Evolutionary conservation across 2,329 filamentous ascomycete species (phyloP).

Genomic region (Meredithiella fracta): DNA sequence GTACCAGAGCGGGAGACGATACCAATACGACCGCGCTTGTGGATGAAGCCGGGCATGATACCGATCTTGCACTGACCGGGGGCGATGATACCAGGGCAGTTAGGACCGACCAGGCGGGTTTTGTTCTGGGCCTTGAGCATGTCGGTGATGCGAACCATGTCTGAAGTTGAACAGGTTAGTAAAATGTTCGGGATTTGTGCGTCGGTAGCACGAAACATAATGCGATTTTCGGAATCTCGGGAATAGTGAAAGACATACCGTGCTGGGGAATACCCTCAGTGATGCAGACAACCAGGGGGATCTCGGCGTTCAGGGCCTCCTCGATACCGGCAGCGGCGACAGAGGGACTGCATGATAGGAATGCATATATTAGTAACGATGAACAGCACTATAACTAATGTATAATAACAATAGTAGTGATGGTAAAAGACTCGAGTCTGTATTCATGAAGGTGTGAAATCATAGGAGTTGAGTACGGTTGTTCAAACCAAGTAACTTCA

Average conservation of each 20-base stretch:
- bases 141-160: constrained; percentile 98
- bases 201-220: background rate
- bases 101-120: constrained; percentile 90
- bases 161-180: constrained; percentile 26
- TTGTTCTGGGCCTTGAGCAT: constrained; percentile 96
- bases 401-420: background rate
- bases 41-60: constrained; percentile 98
- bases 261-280: constrained; percentile 97
- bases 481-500: constrained; percentile 4
- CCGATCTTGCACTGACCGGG: constrained; percentile 98
- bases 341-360: constrained; percentile 48
- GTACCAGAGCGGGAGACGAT: constrained; percentile 98
- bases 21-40: constrained; percentile 96
- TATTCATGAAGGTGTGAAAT: no score
- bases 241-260: constrained; percentile 38
- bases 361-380: background rate
- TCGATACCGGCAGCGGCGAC: constrained; percentile 89
- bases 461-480: background rate
- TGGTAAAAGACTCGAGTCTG: no score
- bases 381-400: background rate
- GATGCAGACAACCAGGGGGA: constrained; percentile 90
- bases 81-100: constrained; percentile 95
- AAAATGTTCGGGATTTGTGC: background rate
- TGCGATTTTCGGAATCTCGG: background rate
- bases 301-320: constrained; percentile 84